Conservation (phyloP, 192 early-diverging fungal genomes). For the Dissophora globulifera region DNA sequence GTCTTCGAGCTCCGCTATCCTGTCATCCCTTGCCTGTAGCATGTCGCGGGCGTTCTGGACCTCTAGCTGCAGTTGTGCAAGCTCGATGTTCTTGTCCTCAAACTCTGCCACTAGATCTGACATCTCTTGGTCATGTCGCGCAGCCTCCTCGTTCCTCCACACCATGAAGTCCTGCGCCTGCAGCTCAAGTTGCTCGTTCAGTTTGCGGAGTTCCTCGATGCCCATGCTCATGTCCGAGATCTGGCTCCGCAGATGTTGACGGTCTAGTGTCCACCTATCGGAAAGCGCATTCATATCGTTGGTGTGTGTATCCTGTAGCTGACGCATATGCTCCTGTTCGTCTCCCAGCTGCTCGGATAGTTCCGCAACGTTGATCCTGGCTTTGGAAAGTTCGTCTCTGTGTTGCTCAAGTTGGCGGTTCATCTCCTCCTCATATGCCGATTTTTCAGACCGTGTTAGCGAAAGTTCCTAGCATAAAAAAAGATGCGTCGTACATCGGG, state of each 20-base stretch:
- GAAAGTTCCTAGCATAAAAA: conserved; percentile 26
- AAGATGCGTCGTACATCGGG: no score
- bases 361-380: conserved; percentile 34
- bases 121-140: conserved; percentile 43
- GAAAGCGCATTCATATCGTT: conserved; percentile 44
- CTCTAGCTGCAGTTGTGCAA: conserved; percentile 46
- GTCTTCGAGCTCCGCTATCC: conserved; percentile 35
- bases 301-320: conserved; percentile 32
- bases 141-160: conserved; percentile 26
- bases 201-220: conserved; percentile 22
- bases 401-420: conserved; percentile 31
- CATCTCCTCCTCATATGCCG: conserved; percentile 21
- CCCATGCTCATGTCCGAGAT: conserved; percentile 14
- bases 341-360: conserved; percentile 23
- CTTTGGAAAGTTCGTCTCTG: conserved; percentile 35
- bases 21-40: conserved; percentile 13
- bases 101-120: conserved; percentile 55
- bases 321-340: conserved; percentile 18
- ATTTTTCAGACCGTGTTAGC: conserved; percentile 16
- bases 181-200: conserved; percentile 29
- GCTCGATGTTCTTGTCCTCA: conserved; percentile 53
- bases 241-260: conserved; percentile 23
- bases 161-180: conserved; percentile 32
- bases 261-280: conserved; percentile 35
- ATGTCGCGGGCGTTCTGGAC: conserved; percentile 5